Evolutionary conservation across 2,329 filamentous ascomycete genomes (phyloP), one percentile per base, ranked within the genome.

Genomic region (Aspergillus amoenus): DNA sequence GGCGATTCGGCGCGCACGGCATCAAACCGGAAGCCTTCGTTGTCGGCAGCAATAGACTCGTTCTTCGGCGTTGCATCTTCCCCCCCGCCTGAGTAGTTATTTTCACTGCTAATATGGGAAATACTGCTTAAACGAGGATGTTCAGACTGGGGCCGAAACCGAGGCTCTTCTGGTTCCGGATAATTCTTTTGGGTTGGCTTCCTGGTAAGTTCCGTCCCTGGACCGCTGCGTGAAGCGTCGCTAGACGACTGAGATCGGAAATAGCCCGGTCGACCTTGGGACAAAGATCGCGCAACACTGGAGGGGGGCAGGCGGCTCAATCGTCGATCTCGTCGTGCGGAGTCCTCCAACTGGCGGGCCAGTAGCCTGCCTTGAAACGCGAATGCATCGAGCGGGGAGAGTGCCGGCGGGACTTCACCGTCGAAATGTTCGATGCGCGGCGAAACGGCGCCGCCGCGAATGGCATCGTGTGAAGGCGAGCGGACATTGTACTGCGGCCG

Each of bases 351-450:
- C 75, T 96, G 89, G 76, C 86, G 90, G 40, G 92, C 92, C 51
- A 99, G 83, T 66, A 95, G 79, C 57, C 93, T 88, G 66, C 93
- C 95, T 71, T 97, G 93, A 61, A 93, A 83, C 21, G 93, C 93
- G 71, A 99, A 95, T 47, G 93, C 93, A 81, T 99, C 94, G 63
- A 99, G 84, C 11, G 94, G 94, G 7, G 94, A 97, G 56, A 97
- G 82, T 52, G 94, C 90, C 5, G 94, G 94, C 18, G 94, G 93
- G 1, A 75, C 62, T 61, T 93, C 90, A 60, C 90, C 90, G 56
- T 89, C 88, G 56, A 90, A 82, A 73, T 92, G 88, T 61, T 76
- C 72, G 58, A 91, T 78, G 60, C 89, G 87, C 42, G 89, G 89
- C n/a, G 89, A 92, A 62, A 82, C 81, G 34, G 88, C 75, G n/a